Conservation (phyloP, 495 filamentous ascomycete genomes). For the Penicillium paxilli region DNA sequence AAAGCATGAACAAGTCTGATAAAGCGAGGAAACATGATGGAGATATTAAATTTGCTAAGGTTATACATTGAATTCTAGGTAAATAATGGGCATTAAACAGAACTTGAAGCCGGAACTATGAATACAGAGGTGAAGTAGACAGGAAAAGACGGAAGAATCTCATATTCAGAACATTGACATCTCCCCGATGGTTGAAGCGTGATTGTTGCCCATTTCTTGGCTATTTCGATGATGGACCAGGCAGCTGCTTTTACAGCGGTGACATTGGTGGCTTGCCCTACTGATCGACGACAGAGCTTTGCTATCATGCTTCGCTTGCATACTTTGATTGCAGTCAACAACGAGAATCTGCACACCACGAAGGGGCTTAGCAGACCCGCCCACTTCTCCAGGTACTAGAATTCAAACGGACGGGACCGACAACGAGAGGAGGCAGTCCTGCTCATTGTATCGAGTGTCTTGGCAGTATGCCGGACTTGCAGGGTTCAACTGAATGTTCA, state of each 20-base stretch:
- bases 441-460: neutral
- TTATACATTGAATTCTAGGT: too few relatives aligned
- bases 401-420: neutral
- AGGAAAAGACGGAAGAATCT: neutral
- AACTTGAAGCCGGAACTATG: neutral
- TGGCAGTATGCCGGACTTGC: conserved; percentile 1
- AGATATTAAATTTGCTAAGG: too few relatives aligned
- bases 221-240: conserved; percentile 8
- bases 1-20: neutral
- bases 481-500: conserved; percentile 8
- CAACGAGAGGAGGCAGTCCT: neutral
- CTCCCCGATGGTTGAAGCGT: neutral
- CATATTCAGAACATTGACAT: neutral
- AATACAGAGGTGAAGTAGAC: neutral
- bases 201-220: conserved; percentile 15
- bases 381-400: neutral
- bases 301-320: conserved; percentile 4
- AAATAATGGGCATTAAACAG: neutral
- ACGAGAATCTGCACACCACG: conserved; percentile 1
- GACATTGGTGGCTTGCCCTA: conserved; percentile 12
- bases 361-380: neutral
- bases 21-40: too few relatives aligned
- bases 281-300: conserved; percentile 3
- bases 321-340: neutral
- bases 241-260: conserved; percentile 20